phyloP scores from a whole-genome alignment of 164 flowering plant species.

The Magnolia sinica region DNA sequence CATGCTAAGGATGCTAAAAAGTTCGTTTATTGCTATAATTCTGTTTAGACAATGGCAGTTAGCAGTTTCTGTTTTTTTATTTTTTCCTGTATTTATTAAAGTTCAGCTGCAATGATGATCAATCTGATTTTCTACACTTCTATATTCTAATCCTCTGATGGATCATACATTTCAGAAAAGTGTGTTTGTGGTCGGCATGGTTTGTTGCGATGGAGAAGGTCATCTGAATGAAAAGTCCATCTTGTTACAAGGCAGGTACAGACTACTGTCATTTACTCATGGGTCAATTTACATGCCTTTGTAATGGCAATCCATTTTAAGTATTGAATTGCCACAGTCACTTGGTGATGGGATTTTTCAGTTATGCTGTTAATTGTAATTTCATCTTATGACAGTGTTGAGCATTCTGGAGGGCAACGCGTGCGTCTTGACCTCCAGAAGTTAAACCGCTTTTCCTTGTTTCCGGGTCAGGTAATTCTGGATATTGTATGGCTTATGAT shows the following conservation, averaged over 20 bases:
- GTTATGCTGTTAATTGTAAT: neutral
- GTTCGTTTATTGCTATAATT: neutral
- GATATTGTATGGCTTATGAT: neutral
- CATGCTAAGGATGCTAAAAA: neutral
- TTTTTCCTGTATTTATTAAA: neutral
- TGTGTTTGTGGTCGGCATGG: conserved; percentile 86
- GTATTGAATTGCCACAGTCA: neutral
- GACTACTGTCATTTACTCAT: neutral
- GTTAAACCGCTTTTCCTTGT: conserved; percentile 65
- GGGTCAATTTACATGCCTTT: neutral
- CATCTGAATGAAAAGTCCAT: conserved; percentile 87
- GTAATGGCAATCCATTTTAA: neutral
- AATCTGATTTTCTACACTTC: neutral
- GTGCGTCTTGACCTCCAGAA: conserved; percentile 86
- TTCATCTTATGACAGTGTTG: conserved; percentile 50
- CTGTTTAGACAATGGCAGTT: neutral
- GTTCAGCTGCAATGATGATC: neutral
- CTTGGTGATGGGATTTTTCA: neutral
- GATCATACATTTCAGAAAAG: conserved; percentile 52
- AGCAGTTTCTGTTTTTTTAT: neutral
- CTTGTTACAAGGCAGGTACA: conserved; percentile 88
- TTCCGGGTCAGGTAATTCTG: conserved; percentile 86
- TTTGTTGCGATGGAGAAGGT: conserved; percentile 91
- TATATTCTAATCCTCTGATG: neutral
- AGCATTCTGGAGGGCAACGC: conserved; percentile 91